Base-by-base conservation (phyloP, 768 basidiomycete species). In the Amyloporia xantha region DNA sequence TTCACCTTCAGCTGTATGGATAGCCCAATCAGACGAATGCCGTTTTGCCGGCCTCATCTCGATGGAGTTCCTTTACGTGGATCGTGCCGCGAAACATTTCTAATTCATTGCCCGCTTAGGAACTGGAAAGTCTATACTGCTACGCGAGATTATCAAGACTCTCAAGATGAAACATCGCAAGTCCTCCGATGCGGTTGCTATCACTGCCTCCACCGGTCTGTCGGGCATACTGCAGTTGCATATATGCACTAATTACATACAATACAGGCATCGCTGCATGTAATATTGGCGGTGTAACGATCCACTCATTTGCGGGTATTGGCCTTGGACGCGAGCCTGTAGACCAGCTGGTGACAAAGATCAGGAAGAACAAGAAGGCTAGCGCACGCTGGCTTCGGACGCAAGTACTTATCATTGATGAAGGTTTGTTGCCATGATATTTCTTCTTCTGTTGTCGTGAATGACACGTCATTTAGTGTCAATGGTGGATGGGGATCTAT, bases 281-380 rank as follows among this genome's bases (percentile, higher is more conserved):
- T 65, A 97, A 99, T 57, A 93, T 99, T 43, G 95, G 95, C 9
- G 95, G 96, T 35, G 79, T 89, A 20, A 98, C 95, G 0, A 77
- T 98, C 28, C 95, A 99, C 63, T 94, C 91, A 0, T 99, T 96
- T 62, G 82, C 87, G n/a, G 94, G 95, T 0, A 87, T 95, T 51
- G 95, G 95, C 0, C 67, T 96, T 1, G 95, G 90, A 1, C 66
- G 75, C 2, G 91, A 88, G 33, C 64, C 63, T 9, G 76, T 77
- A 0, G 76, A 84, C 0, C 68, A 78, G 0, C 75, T 97, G 4
- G 72, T 79, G 3, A 66, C 56, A 0, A 93, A 81, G 60, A 66
- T 97, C 39, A 75, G 68, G 56, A 90, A 79, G 72, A 96, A 94
- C 64, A 87, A 79, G 68, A 96, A 96, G 67, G 83, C 92, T 1